Evolutionary conservation across 2,329 filamentous ascomycete species (phyloP).

Genomic region (Trichoderma arundinaceum): DNA sequence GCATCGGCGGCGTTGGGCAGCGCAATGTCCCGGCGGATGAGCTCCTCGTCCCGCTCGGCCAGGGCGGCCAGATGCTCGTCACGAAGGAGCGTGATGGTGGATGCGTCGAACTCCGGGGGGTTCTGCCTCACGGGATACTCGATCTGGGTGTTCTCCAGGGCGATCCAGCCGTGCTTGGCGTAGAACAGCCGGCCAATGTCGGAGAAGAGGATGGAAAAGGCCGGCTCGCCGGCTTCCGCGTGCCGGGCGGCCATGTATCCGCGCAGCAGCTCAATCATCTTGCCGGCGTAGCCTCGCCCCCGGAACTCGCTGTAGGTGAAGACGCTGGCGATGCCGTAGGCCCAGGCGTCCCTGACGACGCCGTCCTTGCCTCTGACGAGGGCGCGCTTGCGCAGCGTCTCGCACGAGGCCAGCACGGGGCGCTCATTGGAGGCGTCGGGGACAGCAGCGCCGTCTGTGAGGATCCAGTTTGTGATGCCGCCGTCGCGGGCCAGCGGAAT

Average conservation of each 20-base stretch:
- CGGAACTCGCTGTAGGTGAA: constrained; percentile 72
- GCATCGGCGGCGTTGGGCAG: constrained; percentile 32
- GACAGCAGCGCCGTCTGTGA: constrained; percentile 53
- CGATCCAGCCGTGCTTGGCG: constrained; percentile 75
- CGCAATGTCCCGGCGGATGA: constrained; percentile 62
- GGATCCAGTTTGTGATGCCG: constrained; percentile 68
- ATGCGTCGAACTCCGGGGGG: constrained; percentile 39
- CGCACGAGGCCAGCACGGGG: constrained; percentile 67
- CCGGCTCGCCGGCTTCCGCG: constrained; percentile 44
- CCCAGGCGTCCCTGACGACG: constrained; percentile 57
- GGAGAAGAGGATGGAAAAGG: constrained; percentile 82
- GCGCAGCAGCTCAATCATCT: constrained; percentile 74
- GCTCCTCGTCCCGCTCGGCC: constrained; percentile 66
- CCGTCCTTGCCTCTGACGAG: constrained; percentile 50
- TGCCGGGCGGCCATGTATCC: constrained; percentile 43
- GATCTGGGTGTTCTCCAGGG: constrained; percentile 75
- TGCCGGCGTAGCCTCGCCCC: constrained; percentile 75
- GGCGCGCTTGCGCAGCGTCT: constrained; percentile 66
- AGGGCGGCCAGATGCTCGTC: constrained; percentile 66
- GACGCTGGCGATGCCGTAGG: constrained; percentile 81
- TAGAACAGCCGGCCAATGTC: constrained; percentile 88
- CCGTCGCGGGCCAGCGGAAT: constrained; percentile 63
- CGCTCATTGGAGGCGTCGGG: constrained; percentile 46
- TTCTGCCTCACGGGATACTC: constrained; percentile 52
- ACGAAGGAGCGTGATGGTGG: constrained; percentile 54